These are phyloP conservation scores for Populus alba DNA, from an alignment of 345 rosid species.

Conservation along the genomic window DNA sequence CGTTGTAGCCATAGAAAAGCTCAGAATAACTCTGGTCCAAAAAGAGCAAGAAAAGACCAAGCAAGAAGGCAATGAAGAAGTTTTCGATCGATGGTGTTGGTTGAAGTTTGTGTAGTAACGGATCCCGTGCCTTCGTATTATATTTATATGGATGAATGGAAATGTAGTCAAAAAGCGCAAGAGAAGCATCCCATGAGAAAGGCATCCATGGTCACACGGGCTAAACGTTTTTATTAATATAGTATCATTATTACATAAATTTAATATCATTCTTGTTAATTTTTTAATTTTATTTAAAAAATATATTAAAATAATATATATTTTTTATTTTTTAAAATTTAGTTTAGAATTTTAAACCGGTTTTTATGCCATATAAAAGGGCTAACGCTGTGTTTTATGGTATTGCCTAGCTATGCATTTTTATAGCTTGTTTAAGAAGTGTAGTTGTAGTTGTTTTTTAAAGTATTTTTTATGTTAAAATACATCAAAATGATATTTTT, in stretches of 20 bases:
- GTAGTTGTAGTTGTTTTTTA: too few species aligned
- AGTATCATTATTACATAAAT: conserved; percentile 22
- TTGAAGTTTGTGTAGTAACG: conserved; percentile 24
- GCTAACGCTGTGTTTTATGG: conserved; percentile 53
- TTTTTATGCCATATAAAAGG: conserved; percentile 61
- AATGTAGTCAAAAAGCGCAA: conserved; percentile 31
- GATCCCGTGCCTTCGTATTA: conserved; percentile 29
- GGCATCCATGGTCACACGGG: conserved; percentile 79
- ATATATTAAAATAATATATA: too few species aligned
- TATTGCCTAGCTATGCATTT: conserved; percentile 32
- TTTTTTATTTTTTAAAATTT: too few species aligned
- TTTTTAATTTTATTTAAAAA: too few species aligned
- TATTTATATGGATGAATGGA: conserved; percentile 25
- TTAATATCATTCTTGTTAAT: not conserved
- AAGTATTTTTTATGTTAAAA: too few species aligned
- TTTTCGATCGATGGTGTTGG: conserved; percentile 12
- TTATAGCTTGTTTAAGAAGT: too few species aligned
- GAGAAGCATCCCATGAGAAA: conserved; percentile 52
- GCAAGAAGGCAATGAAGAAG: not conserved
- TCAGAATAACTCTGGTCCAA: not conserved
- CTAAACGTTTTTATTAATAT: conserved; percentile 50
- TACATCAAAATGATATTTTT: too few species aligned
- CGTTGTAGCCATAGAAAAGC: not conserved
- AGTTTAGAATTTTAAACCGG: conserved; percentile 44
- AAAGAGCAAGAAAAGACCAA: not conserved